Evolutionary conservation across 2,329 filamentous ascomycete genomes (phyloP), one percentile per base, ranked within the genome.

Genomic region (Xylariaceae sp.): DNA sequence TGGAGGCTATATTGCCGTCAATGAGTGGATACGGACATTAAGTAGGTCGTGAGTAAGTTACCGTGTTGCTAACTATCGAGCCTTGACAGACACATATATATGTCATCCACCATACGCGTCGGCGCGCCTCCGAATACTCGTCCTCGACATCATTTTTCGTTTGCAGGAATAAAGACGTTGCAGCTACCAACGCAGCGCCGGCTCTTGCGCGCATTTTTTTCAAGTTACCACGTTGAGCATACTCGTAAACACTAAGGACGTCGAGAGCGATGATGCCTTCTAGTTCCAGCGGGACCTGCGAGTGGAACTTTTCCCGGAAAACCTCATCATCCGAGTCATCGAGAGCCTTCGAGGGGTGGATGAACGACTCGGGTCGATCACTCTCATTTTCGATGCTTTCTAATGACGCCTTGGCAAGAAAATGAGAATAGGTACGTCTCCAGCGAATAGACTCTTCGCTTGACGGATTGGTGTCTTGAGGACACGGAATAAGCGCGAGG

Each of bases 51-150:
- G 19, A 19, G 31, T 8, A n/a, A 60, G 72, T 59, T 73, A 79
- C 78, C 59, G 75, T 76, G 53, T 79, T 81, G 68, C 77, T 81
- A 19, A 82, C 78, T 50, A 83, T 81, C 1, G 79, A 76, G 9
- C 74, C 77, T 64, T 84, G 81, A 37, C 78, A 81, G 4, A 78
- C 76, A 56, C 75, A 78, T 14, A 81, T 74, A 56, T 82, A 83
- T 71, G 79, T 82, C 78, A 82, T 82, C 80, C 80, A 83, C 80
- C 80, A 83, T 5, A 76, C 73, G 26, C 80, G 73, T 26, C 78
- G 71, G 62, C 75, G 75, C 11, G 77, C 77, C 61, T 83, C 80
- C 0, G 76, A 69, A 57, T 73, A 80, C 34, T 69, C 66, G 37
- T 78, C 75, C 29, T 78, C 73, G 6, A 69, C 68, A 4, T 73